Conservation (phyloP, 768 basidiomycete species). For the Boletus rubroflammeus region DNA sequence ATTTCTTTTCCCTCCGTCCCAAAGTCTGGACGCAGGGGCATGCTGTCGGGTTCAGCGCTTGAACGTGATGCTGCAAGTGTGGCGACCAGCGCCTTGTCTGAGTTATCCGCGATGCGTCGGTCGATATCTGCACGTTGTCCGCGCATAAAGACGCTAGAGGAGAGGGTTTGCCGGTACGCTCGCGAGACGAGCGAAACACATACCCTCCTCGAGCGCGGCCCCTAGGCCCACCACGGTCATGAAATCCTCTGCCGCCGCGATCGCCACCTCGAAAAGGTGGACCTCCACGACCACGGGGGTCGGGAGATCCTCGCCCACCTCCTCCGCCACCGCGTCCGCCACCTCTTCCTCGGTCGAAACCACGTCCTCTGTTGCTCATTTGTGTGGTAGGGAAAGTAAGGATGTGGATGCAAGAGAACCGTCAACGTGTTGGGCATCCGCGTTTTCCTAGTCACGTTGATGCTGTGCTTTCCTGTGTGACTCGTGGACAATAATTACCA, state of each 20-base stretch:
- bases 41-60: conserved; percentile 22
- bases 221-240: conserved; percentile 27
- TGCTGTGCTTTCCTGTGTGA: conserved; percentile 18
- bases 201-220: conserved; percentile 40
- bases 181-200: conserved; percentile 7
- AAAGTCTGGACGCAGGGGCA: conserved; percentile 49
- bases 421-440: neutral
- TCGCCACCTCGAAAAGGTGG: conserved; percentile 28
- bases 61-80: conserved; percentile 27
- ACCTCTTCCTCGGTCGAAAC: conserved; percentile 38
- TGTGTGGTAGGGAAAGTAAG: neutral
- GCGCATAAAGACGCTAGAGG: conserved; percentile 39
- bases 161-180: neutral
- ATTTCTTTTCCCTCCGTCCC: conserved; percentile 41
- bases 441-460: conserved; percentile 11
- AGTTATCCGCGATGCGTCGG: conserved; percentile 44
- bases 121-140: conserved; percentile 46
- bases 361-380: conserved; percentile 42
- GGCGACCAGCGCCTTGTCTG: conserved; percentile 43
- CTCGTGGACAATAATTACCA: conserved; percentile 8
- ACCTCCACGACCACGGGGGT: conserved; percentile 27
- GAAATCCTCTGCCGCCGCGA: conserved; percentile 31
- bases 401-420: neutral
- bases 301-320: conserved; percentile 32
- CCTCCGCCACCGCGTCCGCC: conserved; percentile 34